phyloP scores from a whole-genome alignment of 2,329 filamentous ascomycete genomes.

The Ophiostoma ips region DNA sequence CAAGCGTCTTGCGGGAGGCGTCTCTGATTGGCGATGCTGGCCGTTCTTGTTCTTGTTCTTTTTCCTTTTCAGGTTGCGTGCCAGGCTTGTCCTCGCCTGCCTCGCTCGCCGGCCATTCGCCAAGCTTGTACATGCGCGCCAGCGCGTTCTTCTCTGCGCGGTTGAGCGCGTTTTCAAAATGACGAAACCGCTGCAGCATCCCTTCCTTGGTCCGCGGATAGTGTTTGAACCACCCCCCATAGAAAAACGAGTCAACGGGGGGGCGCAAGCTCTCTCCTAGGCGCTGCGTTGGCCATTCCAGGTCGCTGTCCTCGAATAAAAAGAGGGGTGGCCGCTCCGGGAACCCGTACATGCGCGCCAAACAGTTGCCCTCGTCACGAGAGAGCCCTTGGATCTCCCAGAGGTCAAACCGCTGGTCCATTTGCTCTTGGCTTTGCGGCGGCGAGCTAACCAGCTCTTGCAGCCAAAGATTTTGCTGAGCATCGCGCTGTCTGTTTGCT shows the following conservation, averaged over 20 bases:
- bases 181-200: too few relatives aligned
- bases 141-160: background rate
- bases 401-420: background rate
- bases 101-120: background rate
- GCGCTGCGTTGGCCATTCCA: too few relatives aligned
- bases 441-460: background rate
- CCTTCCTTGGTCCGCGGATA: too few relatives aligned
- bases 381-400: background rate
- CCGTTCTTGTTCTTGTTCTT: too few relatives aligned
- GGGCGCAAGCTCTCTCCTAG: too few relatives aligned
- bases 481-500: too few relatives aligned
- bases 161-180: background rate
- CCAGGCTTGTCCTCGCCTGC: background rate
- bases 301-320: background rate
- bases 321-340: background rate
- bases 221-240: too few relatives aligned
- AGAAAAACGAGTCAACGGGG: too few relatives aligned
- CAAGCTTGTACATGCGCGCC: background rate
- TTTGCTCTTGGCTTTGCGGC: background rate
- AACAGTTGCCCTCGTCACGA: background rate
- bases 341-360: slow-evolving; percentile 5
- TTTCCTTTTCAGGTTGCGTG: too few relatives aligned
- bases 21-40: too few relatives aligned
- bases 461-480: too few relatives aligned
- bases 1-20: too few relatives aligned